These are phyloP conservation scores for Anastatica hierochuntica DNA, from an alignment of 345 rosid genomes.

Conservation along the genomic window DNA sequence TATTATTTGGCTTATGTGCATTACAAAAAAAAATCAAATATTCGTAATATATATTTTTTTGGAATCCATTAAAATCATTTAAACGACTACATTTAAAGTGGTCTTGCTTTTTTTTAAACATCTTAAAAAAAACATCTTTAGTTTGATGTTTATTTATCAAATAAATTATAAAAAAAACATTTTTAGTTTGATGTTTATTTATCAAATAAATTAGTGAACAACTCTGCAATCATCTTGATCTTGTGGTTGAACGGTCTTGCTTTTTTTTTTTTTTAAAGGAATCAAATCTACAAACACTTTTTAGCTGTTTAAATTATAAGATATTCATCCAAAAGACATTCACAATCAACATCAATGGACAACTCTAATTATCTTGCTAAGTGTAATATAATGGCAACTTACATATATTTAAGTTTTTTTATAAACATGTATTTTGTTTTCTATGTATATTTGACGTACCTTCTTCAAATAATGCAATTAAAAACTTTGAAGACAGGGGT, in stretches of 20 bases:
- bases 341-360: conserved; percentile 18
- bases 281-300: conserved; percentile 22
- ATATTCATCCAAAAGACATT: conserved; percentile 23
- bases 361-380: too few relatives aligned
- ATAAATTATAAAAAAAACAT: too few relatives aligned
- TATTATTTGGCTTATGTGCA: neutral
- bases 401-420: too few relatives aligned
- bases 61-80: conserved; percentile 1
- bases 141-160: conserved; percentile 18
- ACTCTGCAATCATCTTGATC: conserved; percentile 21
- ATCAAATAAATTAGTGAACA: conserved; percentile 20
- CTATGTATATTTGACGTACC: too few relatives aligned
- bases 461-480: too few relatives aligned
- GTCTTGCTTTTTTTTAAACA: conserved; percentile 8
- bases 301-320: conserved; percentile 15
- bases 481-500: too few relatives aligned
- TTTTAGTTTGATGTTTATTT: too few relatives aligned
- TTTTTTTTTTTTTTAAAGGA: conserved; percentile 6
- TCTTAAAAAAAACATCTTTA: neutral
- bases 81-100: conserved; percentile 20
- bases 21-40: neutral
- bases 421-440: too few relatives aligned
- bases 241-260: conserved; percentile 28
- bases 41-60: conserved; percentile 3
- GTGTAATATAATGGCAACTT: too few relatives aligned